Base-by-base conservation (phyloP, 2,329 filamentous ascomycete genomes). In the Botryotinia convoluta region DNA sequence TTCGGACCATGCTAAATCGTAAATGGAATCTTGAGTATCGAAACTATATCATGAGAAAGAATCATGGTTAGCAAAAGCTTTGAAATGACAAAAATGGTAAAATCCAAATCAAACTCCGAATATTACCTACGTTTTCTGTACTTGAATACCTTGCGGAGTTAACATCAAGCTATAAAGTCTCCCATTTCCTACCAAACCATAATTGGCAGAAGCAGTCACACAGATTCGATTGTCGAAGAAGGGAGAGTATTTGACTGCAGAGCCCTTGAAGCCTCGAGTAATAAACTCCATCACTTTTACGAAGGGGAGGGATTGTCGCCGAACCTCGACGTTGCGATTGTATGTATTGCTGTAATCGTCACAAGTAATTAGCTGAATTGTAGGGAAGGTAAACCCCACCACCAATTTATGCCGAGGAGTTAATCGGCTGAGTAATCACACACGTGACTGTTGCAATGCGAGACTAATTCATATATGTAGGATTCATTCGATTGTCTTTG, bases 201-300 rank as follows among this genome's bases (percentile, higher is more conserved):
- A 99, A 86, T 99, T 98, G 76, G 95, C 90, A n/a, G 94, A 92
- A 1, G 93, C 88, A 44, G 93, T 93, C 79, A 98, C 94, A 73
- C 95, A 95, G 76, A 99, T 90, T 76, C 95, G 91, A 77, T 93
- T 96, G 85, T 98, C 96, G 85, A 97, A 97, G 86, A 98, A 99
- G 10, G 96, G 96, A 72, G 95, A 98, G 87, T 98, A 99, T 84
- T 98, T 97, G 83, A 98, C 94, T 78, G 93, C 93, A 84, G 97
- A 98, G 79, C 95, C 95, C 83, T 98, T 97, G 87, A 90, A 98
- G 80, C 96, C 96, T 81, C 93, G 88, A 35, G 96, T 98, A 76
- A 93, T 92, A 84, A 93, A 98, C 84, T 98, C 94, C 79, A 98
- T 91, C 94, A 98, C 62, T 44, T 29, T 35, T 16, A 18, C 54